A percentile compares a stretch with the other conserved stretches of the same genome.
Conservation (phyloP, 345 rosid species). For the Syzygium grande region DNA sequence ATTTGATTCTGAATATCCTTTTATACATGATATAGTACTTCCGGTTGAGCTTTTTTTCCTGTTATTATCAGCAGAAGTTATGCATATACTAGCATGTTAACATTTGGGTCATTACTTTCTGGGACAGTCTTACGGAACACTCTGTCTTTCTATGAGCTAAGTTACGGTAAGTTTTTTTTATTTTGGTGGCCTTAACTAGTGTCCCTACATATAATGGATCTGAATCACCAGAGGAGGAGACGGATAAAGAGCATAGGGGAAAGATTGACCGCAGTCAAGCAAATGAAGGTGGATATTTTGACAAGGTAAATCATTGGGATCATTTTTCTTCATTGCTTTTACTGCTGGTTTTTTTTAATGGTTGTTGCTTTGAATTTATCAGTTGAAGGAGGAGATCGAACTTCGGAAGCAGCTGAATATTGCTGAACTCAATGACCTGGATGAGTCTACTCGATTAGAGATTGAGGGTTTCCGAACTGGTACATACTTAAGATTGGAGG, state of each 20-base stretch:
- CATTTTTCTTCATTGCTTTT: not conserved
- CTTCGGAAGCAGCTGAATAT: conserved; percentile 71
- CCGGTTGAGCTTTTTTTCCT: not conserved
- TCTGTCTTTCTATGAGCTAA: not conserved
- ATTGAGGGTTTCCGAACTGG: conserved; percentile 88
- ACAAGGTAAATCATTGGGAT: conserved; percentile 40
- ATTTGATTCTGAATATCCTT: conserved; percentile 93
- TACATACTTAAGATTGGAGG: conserved; percentile 75
- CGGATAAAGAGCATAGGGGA: conserved; percentile 32
- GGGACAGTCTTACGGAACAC: not conserved
- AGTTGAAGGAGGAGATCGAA: conserved; percentile 87
- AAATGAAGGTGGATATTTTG: conserved; percentile 55
- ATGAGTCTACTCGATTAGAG: conserved; percentile 66
- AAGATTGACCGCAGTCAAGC: conserved; percentile 33
- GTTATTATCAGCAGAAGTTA: not conserved
- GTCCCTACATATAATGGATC: conserved; percentile 47
- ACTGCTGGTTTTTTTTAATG: not conserved
- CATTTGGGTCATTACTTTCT: not conserved
- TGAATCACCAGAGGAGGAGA: conserved; percentile 53
- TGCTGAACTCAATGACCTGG: conserved; percentile 71
- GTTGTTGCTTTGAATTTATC: conserved; percentile 17
- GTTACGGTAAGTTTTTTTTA: not conserved
- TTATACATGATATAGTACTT: conserved; percentile 3
- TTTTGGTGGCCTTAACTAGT: conserved; percentile 38
- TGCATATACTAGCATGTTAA: not conserved